Percentiles rank a stretch among this genome's conserved stretches.
phyloP scores from a whole-genome alignment of 345 rosid species.

The Gossypium bickii region DNA sequence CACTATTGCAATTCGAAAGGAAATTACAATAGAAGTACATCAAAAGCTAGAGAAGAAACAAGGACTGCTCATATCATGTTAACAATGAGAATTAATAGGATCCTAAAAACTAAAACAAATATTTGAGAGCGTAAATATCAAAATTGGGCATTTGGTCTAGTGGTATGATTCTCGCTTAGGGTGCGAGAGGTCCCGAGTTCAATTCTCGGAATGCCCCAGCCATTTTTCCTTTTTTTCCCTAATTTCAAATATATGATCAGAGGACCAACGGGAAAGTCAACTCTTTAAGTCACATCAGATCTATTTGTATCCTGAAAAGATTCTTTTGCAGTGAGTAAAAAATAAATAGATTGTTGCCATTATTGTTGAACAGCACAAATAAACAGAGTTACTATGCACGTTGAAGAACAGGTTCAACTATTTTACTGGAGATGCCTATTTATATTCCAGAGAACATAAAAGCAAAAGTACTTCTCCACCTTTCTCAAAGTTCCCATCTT shows the following conservation, averaged over 20 bases:
- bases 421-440: background rate
- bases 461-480: background rate
- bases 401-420: too few species aligned
- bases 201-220: background rate
- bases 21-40: background rate
- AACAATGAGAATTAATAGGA: background rate
- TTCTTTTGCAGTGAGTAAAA: background rate
- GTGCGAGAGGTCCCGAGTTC: background rate
- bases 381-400: too few species aligned
- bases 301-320: background rate
- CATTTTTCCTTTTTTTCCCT: background rate
- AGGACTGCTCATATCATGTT: background rate
- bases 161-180: conserved; percentile 84
- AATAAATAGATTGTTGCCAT: background rate
- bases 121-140: background rate
- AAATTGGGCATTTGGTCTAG: conserved; percentile 43
- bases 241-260: background rate
- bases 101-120: too few species aligned
- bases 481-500: background rate
- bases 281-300: too few species aligned
- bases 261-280: too few species aligned
- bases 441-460: background rate
- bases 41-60: background rate
- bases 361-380: background rate
- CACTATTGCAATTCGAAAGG: background rate